These are phyloP conservation scores for Solanum raphanifolium DNA, from an alignment of 257 asterid genomes.

Conservation along the genomic window DNA sequence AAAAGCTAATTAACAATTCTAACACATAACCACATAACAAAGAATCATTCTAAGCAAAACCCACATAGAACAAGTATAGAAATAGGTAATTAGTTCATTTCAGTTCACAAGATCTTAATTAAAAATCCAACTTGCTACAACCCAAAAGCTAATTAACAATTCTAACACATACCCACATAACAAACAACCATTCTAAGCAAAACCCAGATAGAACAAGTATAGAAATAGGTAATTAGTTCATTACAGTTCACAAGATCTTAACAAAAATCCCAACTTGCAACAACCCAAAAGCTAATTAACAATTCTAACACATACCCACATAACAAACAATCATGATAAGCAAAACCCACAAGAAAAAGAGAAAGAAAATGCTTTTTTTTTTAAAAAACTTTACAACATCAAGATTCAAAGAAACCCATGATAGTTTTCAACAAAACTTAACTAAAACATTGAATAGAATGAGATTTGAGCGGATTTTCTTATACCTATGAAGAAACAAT, in stretches of 20 bases:
- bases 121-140: background rate
- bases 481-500: background rate
- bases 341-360: background rate
- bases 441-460: background rate
- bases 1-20: background rate
- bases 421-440: background rate
- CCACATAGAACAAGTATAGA: background rate
- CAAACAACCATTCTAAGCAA: background rate
- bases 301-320: background rate
- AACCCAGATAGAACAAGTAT: background rate
- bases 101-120: background rate
- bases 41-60: background rate
- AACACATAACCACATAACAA: background rate
- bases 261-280: background rate
- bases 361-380: background rate
- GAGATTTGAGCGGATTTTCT: background rate
- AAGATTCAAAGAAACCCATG: background rate
- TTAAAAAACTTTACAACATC: background rate
- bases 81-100: background rate
- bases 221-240: background rate
- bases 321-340: background rate
- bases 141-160: background rate
- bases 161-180: background rate
- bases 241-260: background rate
- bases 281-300: background rate